Base-by-base conservation (phyloP, 768 basidiomycete genomes). In the Daedaleopsis sinensis region DNA sequence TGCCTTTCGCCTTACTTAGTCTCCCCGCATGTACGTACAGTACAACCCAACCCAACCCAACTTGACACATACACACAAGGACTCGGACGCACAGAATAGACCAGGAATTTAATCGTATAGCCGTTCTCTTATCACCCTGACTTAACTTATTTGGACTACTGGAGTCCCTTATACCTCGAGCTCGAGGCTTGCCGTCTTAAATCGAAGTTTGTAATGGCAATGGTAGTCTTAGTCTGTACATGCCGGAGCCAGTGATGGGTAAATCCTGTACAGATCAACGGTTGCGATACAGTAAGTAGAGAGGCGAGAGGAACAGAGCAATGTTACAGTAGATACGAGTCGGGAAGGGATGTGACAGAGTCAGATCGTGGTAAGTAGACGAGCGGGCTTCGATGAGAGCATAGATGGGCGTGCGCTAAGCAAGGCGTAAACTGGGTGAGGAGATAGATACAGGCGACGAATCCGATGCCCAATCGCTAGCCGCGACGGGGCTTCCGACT, bases 361-460 rank as follows among this genome's bases (percentile, higher is more conserved):
- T 18, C 15, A 46, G 44, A 8, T n/a, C 13, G 42, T 43, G 18
- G 10, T n/a, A 10, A 24, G 5, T 42, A 19, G 21, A 21, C 5
- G 27, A 53, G 18, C n/a, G n/a, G 44, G 24, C 37, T 37, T n/a
- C 36, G 46, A 55, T 35, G 42, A 36, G 54, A 37, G 32, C n/a
- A 21, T 16, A 35, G 6, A 16, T 5, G 57, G 23, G 7, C 27
- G 27, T 32, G 27, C 3, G 27, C 27, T 32, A 47, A 1, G 19
- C 6, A 42, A 39, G 4, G 15, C 9, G 39, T 24, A 9, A 44
- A 47, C 43, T 42, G 44, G 49, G 47, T 46, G n/a, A n/a, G n/a
- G n/a, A 50, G 11, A 57, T 58, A 54, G 42, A 61, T 61, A 48
- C 50, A 61, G 54, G 27, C 7, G 27, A 32, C 27, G 27, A n/a